Conservation (phyloP, 768 basidiomycete genomes). For the Dentipellis sp. region DNA sequence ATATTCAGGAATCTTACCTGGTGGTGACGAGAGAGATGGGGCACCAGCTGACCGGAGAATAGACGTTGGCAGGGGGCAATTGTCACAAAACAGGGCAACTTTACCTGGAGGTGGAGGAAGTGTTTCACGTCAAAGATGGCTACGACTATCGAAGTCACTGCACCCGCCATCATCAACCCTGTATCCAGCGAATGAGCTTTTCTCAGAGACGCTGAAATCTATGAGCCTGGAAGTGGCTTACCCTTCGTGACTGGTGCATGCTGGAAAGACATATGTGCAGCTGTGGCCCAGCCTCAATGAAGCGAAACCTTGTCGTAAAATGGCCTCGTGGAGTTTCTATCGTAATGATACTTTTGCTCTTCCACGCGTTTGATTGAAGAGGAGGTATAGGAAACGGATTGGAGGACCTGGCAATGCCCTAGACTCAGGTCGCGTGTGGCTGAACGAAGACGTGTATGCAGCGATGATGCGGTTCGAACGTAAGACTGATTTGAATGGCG, state of each 20-base stretch:
- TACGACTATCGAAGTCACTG: constrained; percentile 60
- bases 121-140: constrained; percentile 84
- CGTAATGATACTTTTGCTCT: no score
- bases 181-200: neutral
- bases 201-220: no score
- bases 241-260: constrained; percentile 82
- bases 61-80: neutral
- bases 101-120: constrained; percentile 76
- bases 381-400: no score
- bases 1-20: constrained; percentile 44
- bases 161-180: constrained; percentile 75
- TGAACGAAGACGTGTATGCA: no score
- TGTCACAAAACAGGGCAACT: constrained; percentile 3
- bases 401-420: no score
- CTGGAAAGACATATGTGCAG: constrained; percentile 59
- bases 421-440: no score
- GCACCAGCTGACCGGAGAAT: constrained; percentile 47
- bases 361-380: no score
- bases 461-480: no score
- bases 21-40: constrained; percentile 83
- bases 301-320: neutral
- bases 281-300: neutral
- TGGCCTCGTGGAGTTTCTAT: neutral
- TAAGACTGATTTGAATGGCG: no score
- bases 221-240: constrained; percentile 14